Conservation (phyloP, 2,329 filamentous ascomycete species). For the Alternaria dauci region DNA sequence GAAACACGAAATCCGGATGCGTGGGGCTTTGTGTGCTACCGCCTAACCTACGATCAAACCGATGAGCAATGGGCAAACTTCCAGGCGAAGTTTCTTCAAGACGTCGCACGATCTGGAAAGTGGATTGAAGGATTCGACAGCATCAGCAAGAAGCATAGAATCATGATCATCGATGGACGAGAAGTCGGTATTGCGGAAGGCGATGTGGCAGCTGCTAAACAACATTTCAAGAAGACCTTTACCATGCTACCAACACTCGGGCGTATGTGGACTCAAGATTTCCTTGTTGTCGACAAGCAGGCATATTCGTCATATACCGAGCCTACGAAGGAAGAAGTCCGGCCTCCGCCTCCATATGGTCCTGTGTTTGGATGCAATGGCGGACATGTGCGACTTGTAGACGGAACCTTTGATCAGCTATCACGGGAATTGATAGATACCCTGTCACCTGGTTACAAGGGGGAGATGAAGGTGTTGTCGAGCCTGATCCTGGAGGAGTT, state of each 20-base stretch:
- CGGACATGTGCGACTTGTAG: background rate
- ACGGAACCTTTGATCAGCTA: background rate
- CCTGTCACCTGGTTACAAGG: background rate
- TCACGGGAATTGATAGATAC: background rate
- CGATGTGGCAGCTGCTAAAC: slow-evolving; percentile 28
- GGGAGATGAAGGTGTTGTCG: background rate
- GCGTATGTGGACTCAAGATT: slow-evolving; percentile 22
- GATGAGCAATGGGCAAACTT: slow-evolving; percentile 29
- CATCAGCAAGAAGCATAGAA: slow-evolving; percentile 13
- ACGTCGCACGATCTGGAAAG: slow-evolving; percentile 18
- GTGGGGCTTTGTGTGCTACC: slow-evolving; percentile 33
- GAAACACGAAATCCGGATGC: slow-evolving; percentile 6
- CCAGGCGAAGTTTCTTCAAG: slow-evolving; percentile 19
- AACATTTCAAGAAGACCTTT: slow-evolving; percentile 15
- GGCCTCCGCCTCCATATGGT: background rate
- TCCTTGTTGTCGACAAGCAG: slow-evolving; percentile 24
- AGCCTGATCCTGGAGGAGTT: background rate
- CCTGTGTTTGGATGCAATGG: background rate
- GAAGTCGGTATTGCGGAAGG: slow-evolving; percentile 27
- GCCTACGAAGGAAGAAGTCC: background rate
- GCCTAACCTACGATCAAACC: slow-evolving; percentile 27
- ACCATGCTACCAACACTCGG: slow-evolving; percentile 16
- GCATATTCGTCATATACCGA: slow-evolving; percentile 18
- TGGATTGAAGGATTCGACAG: slow-evolving; percentile 1
- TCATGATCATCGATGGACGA: slow-evolving; percentile 23